Percentiles rank a stretch among this genome's conserved stretches.
Conservation (phyloP, 2,329 filamentous ascomycete species). For the Nothopassalora personata region DNA sequence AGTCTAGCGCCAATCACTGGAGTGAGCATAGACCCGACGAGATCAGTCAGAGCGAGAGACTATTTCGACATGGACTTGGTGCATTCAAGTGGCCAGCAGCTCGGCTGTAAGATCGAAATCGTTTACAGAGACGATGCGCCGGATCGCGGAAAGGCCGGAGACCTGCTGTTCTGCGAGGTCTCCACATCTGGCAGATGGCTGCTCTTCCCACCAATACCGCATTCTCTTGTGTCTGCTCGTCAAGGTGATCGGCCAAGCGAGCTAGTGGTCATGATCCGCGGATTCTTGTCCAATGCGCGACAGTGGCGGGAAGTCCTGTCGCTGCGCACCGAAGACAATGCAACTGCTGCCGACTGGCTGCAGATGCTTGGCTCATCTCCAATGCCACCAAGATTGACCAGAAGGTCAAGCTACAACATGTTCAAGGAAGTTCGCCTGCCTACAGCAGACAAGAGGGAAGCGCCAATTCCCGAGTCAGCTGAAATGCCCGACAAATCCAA, state of each 20-base stretch:
- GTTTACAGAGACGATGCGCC: slow-evolving; percentile 74
- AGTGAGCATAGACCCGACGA: slow-evolving; percentile 66
- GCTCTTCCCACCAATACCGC: slow-evolving; percentile 81
- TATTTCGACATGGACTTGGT: slow-evolving; percentile 78
- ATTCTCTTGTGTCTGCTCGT: slow-evolving; percentile 70
- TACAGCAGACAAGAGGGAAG: slow-evolving; percentile 13
- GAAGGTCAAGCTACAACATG: slow-evolving; percentile 48
- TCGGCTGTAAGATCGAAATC: slow-evolving; percentile 84
- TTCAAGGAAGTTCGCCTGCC: slow-evolving; percentile 16
- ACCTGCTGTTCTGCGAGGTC: slow-evolving; percentile 90
- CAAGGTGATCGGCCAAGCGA: slow-evolving; percentile 66
- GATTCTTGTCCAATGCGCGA: slow-evolving; percentile 53
- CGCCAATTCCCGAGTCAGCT: slow-evolving; percentile 3
- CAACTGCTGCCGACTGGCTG: slow-evolving; percentile 79
- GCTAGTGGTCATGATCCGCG: slow-evolving; percentile 82
- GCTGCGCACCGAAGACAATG: slow-evolving; percentile 69
- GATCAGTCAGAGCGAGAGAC: slow-evolving; percentile 85
- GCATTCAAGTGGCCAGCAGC: slow-evolving; percentile 83
- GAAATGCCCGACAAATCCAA: slow-evolving; percentile 16
- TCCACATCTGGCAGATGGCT: slow-evolving; percentile 73
- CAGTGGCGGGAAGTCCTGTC: slow-evolving; percentile 82
- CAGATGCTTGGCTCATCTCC: slow-evolving; percentile 69
- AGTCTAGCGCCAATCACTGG: slow-evolving; percentile 67
- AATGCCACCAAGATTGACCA: slow-evolving; percentile 50
- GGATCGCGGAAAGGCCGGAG: slow-evolving; percentile 63